These are phyloP conservation scores for Peronospora tabacina DNA, from an alignment of 352 stramenopile genomes.

Conservation along the genomic window DNA sequence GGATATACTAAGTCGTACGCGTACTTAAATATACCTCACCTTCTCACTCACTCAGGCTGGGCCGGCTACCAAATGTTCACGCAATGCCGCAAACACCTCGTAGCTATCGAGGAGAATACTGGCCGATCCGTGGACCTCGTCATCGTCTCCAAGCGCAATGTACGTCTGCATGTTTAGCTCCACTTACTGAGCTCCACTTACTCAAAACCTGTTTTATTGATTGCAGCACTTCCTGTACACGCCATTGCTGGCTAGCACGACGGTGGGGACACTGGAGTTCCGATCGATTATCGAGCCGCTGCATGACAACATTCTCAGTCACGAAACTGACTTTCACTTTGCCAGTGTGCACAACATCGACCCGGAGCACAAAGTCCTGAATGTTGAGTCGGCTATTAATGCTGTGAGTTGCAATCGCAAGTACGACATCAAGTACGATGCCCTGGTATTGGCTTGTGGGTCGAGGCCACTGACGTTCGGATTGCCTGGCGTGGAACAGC, in stretches of 20 bases:
- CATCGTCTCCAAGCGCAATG: conserved; percentile 75
- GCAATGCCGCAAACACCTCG: conserved; percentile 66
- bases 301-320: conserved; percentile 68
- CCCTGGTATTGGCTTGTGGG: conserved; percentile 89
- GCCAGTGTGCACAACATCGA: conserved; percentile 73
- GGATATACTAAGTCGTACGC: too few relatives aligned
- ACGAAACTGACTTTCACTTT: conserved; percentile 69
- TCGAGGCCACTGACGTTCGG: conserved; percentile 94
- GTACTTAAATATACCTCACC: too few relatives aligned
- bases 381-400: conserved; percentile 58
- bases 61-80: conserved; percentile 71
- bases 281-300: conserved; percentile 95
- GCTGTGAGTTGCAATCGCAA: conserved; percentile 23
- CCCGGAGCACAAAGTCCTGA: conserved; percentile 58
- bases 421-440: conserved; percentile 90
- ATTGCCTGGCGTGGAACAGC: conserved; percentile 82
- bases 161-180: conserved; percentile 23
- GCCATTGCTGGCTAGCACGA: conserved; percentile 92
- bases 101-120: conserved; percentile 61
- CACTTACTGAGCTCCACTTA: not conserved
- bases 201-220: not conserved
- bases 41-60: too few relatives aligned
- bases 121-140: conserved; percentile 58
- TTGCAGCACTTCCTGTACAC: conserved; percentile 96
- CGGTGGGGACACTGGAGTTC: conserved; percentile 94